Base-by-base conservation (phyloP, 257 asterid genomes). In the Henckelia pumila region DNA sequence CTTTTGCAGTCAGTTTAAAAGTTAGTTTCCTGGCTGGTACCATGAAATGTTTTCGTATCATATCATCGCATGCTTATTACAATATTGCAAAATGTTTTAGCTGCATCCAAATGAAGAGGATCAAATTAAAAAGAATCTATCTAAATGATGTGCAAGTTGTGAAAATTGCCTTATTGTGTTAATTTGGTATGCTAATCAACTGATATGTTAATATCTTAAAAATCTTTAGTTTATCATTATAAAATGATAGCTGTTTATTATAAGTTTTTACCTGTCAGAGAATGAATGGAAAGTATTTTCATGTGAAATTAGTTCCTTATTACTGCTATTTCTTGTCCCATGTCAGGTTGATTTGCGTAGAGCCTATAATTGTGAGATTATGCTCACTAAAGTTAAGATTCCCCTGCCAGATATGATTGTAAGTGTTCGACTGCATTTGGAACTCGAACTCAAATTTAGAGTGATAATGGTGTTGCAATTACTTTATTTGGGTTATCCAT, bases 331-430 rank as follows among this genome's bases (percentile, higher is more conserved):
- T 58, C 58, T 6, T 61, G 70, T 78, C 52, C 71, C 64, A 71
- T 74, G 62, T 64, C 88, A 93, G 98, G 81, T 93, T 78, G 98
- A 93, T 76, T 69, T 88, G 78, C 97, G 98, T 4, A 83, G 98
- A 78, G 98, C 98, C 35, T 93, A 93, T 79, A 93, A 93, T 74
- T 93, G 98, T 76, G 98, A 93, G 76, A 93, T 93, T 70, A 93
- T 93, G 98, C 98, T 93, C 73, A 86, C 98, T 68, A 93, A 93
- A 82, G 80, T 93, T 70, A 93, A 89, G 79, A 93, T 93, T 68
- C 95, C 97, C 24, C 78, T 93, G 78, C 90, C 98, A 60, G 97
- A 88, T 72, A 89, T 93, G 97, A 73, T 84, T 77, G 98, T 93
- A 85, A 92, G 98, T 82, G 63, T 73, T 50, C 67, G 70, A 49